A percentile compares a stretch with the other conserved stretches of the same genome.
phyloP scores from a whole-genome alignment of 371 early-diverging fungal species.

The Zychaea mexicana region DNA sequence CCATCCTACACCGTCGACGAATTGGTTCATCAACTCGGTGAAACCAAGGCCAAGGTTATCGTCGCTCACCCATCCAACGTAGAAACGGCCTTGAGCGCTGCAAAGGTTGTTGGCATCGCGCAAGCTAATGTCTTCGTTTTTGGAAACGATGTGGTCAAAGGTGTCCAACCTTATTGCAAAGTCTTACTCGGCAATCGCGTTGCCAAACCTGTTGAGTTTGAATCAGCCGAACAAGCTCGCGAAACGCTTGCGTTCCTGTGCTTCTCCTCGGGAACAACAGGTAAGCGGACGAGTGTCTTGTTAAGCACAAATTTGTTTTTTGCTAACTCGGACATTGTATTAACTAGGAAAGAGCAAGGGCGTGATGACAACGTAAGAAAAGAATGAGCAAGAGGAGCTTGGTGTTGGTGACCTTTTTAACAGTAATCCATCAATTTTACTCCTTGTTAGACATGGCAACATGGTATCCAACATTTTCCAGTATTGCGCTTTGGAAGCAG shows the following conservation, averaged over 20 bases:
- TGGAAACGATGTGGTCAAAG: conserved; percentile 45
- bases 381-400: background rate
- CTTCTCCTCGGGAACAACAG: conserved; percentile 85
- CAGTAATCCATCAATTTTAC: too few relatives aligned
- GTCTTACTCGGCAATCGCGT: conserved; percentile 12
- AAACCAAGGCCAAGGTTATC: conserved; percentile 66
- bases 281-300: conserved; percentile 23
- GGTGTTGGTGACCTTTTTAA: too few relatives aligned
- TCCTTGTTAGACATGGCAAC: conserved; percentile 59
- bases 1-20: conserved; percentile 78
- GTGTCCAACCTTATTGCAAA: conserved; percentile 33
- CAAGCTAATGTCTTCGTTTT: conserved; percentile 58
- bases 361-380: conserved; percentile 69
- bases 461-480: conserved; percentile 74
- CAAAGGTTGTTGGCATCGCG: conserved; percentile 55
- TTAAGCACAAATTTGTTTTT: too few relatives aligned
- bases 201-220: conserved; percentile 19
- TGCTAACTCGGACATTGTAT: too few relatives aligned
- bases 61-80: conserved; percentile 51
- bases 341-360: conserved; percentile 64
- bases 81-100: conserved; percentile 57
- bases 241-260: conserved; percentile 69
- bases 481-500: conserved; percentile 25
- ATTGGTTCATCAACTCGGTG: conserved; percentile 71
- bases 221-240: conserved; percentile 27